Percentiles rank a stretch among this genome's conserved stretches.
Evolutionary conservation across 2,329 filamentous ascomycete genomes (phyloP).

Genomic region (Pseudocercospora eumusae): DNA sequence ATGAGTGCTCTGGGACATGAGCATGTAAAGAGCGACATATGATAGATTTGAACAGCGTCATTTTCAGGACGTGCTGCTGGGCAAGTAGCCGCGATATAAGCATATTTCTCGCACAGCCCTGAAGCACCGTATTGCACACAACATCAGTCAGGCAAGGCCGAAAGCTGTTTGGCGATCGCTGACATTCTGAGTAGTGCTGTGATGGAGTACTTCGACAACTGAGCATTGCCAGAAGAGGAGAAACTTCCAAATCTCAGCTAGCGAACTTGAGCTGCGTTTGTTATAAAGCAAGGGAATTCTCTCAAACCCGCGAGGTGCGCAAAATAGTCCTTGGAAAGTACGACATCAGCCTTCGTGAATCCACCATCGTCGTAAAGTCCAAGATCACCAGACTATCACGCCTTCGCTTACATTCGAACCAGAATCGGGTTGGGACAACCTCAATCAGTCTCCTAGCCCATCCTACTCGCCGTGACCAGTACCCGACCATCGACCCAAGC

Average conservation of each 20-base stretch:
- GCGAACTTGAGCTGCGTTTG: background rate
- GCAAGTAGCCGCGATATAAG: constrained; percentile 9
- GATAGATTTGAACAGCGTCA: constrained; percentile 1
- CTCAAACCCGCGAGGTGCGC: too few relatives aligned
- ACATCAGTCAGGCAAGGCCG: background rate
- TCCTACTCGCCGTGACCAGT: constrained; percentile 43
- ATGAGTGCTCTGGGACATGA: constrained; percentile 5
- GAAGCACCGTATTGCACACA: background rate
- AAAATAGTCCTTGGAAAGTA: background rate
- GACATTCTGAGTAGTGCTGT: background rate
- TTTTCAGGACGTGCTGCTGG: background rate
- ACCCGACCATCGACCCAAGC: constrained; percentile 44
- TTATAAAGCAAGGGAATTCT: background rate
- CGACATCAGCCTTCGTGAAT: background rate
- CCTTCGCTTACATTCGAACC: background rate
- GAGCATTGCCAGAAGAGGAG: background rate
- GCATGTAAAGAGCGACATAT: constrained; percentile 5
- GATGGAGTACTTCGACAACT: background rate
- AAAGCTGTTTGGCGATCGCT: background rate
- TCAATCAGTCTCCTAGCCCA: too few relatives aligned
- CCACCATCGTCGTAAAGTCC: constrained; percentile 10
- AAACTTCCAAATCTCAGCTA: background rate
- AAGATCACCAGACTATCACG: background rate
- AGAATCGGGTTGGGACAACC: background rate
- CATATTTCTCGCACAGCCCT: background rate